Percentiles rank a stretch among this genome's conserved stretches.
Conservation (phyloP, 108 stramenopile species). For the Cyclotella distinguenda region DNA sequence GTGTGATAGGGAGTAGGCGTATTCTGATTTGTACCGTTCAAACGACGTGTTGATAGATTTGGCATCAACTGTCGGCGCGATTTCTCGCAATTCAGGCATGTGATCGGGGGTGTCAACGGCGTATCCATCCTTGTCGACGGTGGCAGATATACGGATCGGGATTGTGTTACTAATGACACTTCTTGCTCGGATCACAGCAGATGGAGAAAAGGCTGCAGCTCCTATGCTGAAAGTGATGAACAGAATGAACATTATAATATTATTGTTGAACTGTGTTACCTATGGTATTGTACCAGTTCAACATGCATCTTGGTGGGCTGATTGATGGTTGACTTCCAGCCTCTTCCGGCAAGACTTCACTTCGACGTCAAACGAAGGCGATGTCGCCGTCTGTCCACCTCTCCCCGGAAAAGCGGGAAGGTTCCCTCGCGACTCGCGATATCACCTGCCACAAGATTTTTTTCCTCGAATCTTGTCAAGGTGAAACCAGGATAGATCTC, state of each 20-base stretch:
- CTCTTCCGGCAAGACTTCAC: too few species aligned
- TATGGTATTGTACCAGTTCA: too few species aligned
- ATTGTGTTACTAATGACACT: constrained; percentile 2
- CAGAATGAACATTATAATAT: background rate
- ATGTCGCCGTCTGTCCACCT: too few species aligned
- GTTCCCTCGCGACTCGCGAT: too few species aligned
- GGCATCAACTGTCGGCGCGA: constrained; percentile 28
- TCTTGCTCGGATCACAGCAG: background rate
- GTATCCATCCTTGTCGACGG: constrained; percentile 3
- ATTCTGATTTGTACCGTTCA: constrained; percentile 35
- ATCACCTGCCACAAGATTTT: too few species aligned
- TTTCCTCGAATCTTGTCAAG: too few species aligned
- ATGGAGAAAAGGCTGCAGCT: background rate
- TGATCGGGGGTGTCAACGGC: constrained; percentile 30
- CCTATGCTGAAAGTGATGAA: background rate
- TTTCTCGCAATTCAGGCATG: constrained; percentile 42
- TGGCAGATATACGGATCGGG: background rate
- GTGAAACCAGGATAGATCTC: too few species aligned
- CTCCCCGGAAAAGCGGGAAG: too few species aligned
- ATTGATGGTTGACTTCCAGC: too few species aligned
- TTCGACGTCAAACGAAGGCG: too few species aligned
- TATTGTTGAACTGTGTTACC: too few species aligned
- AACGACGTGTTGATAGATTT: constrained; percentile 26
- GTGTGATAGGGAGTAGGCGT: constrained; percentile 29
- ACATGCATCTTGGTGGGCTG: too few species aligned